These are phyloP conservation scores for Xylogone sp. DNA, from an alignment of 2,329 filamentous ascomycete species.

Conservation along the genomic window DNA sequence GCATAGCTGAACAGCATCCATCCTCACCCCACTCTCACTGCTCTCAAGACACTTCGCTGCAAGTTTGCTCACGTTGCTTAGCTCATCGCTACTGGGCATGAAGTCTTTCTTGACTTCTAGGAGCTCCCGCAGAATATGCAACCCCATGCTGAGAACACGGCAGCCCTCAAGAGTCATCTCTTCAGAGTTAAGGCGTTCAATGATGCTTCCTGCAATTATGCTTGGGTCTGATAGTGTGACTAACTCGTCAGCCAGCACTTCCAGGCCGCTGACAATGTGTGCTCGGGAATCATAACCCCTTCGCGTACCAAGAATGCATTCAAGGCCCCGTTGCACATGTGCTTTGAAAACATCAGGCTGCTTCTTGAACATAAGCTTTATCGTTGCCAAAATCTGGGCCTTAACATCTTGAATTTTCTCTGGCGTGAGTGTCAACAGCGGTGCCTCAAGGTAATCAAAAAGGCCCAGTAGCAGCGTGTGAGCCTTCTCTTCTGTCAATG, in stretches of 20 bases:
- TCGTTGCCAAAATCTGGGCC: conserved; percentile 69
- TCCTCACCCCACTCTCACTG: conserved; percentile 58
- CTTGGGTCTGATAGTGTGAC: conserved; percentile 60
- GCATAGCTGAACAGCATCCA: conserved; percentile 78
- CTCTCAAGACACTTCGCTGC: conserved; percentile 57
- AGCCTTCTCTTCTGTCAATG: conserved; percentile 65
- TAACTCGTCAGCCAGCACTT: conserved; percentile 70
- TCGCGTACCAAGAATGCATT: conserved; percentile 62
- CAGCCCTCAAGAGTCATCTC: conserved; percentile 42
- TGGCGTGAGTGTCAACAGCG: conserved; percentile 47
- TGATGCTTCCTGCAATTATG: conserved; percentile 55
- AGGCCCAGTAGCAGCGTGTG: conserved; percentile 63
- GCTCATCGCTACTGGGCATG: conserved; percentile 44
- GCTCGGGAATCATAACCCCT: conserved; percentile 63
- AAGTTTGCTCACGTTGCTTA: conserved; percentile 47
- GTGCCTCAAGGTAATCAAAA: conserved; percentile 68
- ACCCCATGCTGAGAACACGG: conserved; percentile 56
- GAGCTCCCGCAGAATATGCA: conserved; percentile 59
- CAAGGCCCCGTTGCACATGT: conserved; percentile 64
- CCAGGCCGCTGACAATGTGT: conserved; percentile 71
- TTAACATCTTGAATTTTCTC: conserved; percentile 71
- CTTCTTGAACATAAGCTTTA: conserved; percentile 68
- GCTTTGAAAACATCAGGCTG: conserved; percentile 62
- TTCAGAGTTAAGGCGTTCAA: conserved; percentile 40
- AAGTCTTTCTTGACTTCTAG: conserved; percentile 42